Evolutionary conservation across 257 asterid genomes (phyloP).

Genomic region (Solanum tacnaense): DNA sequence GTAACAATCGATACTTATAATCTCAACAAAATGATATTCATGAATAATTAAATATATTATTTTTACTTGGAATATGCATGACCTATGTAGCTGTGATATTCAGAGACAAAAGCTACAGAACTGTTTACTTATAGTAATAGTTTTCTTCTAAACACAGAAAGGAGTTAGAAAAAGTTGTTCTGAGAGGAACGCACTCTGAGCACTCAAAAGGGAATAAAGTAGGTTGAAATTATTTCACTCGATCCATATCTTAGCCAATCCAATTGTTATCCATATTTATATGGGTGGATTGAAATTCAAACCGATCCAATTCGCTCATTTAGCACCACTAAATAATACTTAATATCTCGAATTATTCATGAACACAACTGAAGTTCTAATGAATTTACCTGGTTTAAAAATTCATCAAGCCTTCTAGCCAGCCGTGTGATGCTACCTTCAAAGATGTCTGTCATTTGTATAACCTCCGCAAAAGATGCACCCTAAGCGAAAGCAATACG

Average conservation of each 20-base stretch:
- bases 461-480: constrained; percentile 71
- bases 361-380: background rate
- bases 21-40: background rate
- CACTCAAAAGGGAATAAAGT: background rate
- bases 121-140: background rate
- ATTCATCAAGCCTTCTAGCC: constrained; percentile 92
- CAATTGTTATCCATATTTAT: background rate
- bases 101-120: background rate
- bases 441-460: constrained; percentile 81
- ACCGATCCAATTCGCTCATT: background rate
- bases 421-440: constrained; percentile 92
- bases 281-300: background rate
- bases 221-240: background rate
- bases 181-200: background rate
- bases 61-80: background rate
- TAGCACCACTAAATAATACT: background rate
- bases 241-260: background rate
- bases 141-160: background rate
- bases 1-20: background rate
- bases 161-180: background rate
- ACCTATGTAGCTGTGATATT: background rate
- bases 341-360: background rate
- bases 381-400: constrained; percentile 67
- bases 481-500: constrained; percentile 36
- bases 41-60: background rate